Percentiles rank a stretch among this genome's conserved stretches.
Evolutionary conservation across 371 early-diverging fungal genomes (phyloP).

Genomic region (Entomophthora muscae): DNA sequence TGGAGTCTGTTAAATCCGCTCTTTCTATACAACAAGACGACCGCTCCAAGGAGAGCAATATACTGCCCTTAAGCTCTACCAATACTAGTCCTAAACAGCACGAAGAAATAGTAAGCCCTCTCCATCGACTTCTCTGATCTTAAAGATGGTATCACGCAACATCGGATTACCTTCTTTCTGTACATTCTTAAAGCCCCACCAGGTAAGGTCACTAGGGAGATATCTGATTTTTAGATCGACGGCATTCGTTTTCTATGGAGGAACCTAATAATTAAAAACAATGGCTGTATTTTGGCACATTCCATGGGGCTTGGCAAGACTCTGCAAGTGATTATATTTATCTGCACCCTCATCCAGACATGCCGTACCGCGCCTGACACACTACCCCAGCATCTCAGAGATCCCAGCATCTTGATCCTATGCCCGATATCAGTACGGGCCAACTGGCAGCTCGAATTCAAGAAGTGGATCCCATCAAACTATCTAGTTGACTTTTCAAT

Average conservation of each 20-base stretch:
- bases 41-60: background rate
- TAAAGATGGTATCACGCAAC: no score
- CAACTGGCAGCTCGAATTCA: constrained; percentile 62
- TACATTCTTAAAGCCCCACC: constrained; percentile 34
- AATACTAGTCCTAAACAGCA: background rate
- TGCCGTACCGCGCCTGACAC: background rate
- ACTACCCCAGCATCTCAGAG: constrained; percentile 6
- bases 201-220: constrained; percentile 14
- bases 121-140: background rate
- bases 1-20: background rate
- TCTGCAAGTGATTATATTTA: constrained; percentile 52
- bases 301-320: constrained; percentile 86
- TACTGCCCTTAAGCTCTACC: background rate
- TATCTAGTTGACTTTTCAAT: constrained; percentile 3
- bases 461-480: constrained; percentile 34
- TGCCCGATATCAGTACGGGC: constrained; percentile 52
- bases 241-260: constrained; percentile 69
- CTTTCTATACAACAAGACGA: background rate
- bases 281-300: constrained; percentile 76
- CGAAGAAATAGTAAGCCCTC: background rate
- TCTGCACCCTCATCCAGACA: constrained; percentile 39
- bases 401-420: constrained; percentile 43
- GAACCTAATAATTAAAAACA: constrained; percentile 36
- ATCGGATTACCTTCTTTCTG: constrained; percentile 32
- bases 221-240: constrained; percentile 25